These are phyloP conservation scores for Phytopythium mirpurense DNA, from an alignment of 352 stramenopile genomes.

Conservation along the genomic window DNA sequence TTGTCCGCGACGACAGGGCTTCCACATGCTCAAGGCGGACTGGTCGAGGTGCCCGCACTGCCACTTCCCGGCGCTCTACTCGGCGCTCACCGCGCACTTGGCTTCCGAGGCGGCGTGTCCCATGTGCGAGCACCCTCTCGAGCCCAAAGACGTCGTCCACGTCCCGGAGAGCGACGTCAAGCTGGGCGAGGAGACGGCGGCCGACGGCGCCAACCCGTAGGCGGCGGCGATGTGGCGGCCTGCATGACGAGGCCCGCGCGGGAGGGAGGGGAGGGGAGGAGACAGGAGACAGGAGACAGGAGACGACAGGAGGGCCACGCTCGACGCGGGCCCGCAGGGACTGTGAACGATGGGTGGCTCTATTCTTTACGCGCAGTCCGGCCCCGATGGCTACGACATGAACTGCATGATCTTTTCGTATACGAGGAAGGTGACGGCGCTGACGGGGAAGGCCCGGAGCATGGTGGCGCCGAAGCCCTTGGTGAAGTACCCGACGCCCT, in stretches of 20 bases:
- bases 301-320: neutral
- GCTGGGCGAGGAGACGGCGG: conserved; percentile 26
- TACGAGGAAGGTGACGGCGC: conserved; percentile 80
- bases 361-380: conserved; percentile 5
- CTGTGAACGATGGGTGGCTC: neutral
- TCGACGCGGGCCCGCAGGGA: neutral
- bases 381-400: conserved; percentile 37
- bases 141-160: conserved; percentile 20
- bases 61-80: conserved; percentile 86
- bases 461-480: conserved; percentile 80
- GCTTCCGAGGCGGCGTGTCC: conserved; percentile 59
- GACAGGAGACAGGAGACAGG: too few relatives aligned
- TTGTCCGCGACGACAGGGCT: conserved; percentile 35
- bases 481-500: conserved; percentile 67
- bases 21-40: conserved; percentile 92
- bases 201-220: conserved; percentile 2
- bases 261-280: neutral
- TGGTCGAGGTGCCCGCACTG: conserved; percentile 89
- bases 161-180: conserved; percentile 41
- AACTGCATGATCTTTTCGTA: conserved; percentile 84
- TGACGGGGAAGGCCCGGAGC: conserved; percentile 77
- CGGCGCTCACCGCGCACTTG: conserved; percentile 82
- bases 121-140: conserved; percentile 69
- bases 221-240: neutral
- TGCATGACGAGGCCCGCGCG: neutral